Percentiles rank a stretch among this genome's conserved stretches.
Conservation (phyloP, 2,329 filamentous ascomycete genomes). For the Exophiala sp. region DNA sequence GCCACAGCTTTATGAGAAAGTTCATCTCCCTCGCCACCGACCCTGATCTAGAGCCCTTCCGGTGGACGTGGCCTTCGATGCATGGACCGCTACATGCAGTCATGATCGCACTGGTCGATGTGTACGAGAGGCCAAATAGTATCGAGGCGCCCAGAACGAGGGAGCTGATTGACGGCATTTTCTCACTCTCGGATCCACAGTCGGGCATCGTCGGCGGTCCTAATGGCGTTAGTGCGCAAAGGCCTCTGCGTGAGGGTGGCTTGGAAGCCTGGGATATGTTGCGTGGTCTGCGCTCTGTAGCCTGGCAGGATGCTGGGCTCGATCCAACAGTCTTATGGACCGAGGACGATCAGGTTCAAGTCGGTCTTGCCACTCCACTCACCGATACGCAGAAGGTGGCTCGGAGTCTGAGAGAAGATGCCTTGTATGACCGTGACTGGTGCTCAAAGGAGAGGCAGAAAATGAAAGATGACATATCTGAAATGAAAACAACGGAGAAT, state of each 20-base stretch:
- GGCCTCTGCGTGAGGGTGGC: constrained; percentile 44
- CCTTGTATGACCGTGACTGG: constrained; percentile 14
- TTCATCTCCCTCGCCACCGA: constrained; percentile 45
- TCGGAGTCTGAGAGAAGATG: constrained; percentile 27
- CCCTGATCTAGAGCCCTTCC: constrained; percentile 44
- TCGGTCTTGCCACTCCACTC: constrained; percentile 30
- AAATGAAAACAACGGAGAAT: not conserved
- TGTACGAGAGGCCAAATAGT: constrained; percentile 44
- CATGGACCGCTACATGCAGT: constrained; percentile 43
- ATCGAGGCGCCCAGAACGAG: constrained; percentile 42
- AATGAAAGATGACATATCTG: not conserved
- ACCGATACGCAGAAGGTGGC: constrained; percentile 25
- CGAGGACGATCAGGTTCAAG: constrained; percentile 41
- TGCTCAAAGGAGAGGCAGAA: not conserved
- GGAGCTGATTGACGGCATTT: constrained; percentile 44
- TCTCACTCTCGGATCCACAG: constrained; percentile 42
- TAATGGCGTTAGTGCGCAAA: constrained; percentile 40
- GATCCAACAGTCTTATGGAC: constrained; percentile 45
- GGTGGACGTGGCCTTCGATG: constrained; percentile 46
- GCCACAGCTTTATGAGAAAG: constrained; percentile 46
- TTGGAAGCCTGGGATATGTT: constrained; percentile 47
- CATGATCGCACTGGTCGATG: constrained; percentile 46
- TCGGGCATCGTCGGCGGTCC: constrained; percentile 43
- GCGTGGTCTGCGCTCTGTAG: constrained; percentile 42
- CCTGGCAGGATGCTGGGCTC: constrained; percentile 45